Evolutionary conservation across 495 filamentous ascomycete genomes (phyloP).

Genomic region (Cenococcum geophilum): DNA sequence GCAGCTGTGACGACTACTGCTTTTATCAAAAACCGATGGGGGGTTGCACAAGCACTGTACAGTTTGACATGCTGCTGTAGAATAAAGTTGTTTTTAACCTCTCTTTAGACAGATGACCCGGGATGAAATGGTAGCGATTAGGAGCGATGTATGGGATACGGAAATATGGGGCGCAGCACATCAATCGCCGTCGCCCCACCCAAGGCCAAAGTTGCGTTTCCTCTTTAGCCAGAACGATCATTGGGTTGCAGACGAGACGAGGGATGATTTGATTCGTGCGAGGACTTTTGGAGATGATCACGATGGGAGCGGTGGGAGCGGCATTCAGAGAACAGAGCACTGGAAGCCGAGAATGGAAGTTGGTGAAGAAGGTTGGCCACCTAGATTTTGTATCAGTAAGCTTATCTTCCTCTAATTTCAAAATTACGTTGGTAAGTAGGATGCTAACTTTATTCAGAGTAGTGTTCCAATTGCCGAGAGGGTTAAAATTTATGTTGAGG

Average conservation of each 20-base stretch:
- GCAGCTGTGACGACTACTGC: conserved; percentile 16
- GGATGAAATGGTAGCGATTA: conserved; percentile 74
- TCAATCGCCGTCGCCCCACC: conserved; percentile 10
- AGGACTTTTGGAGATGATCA: conserved; percentile 35
- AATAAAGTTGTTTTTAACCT: not conserved
- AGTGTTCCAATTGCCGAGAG: conserved; percentile 46
- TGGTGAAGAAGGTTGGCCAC: conserved; percentile 65
- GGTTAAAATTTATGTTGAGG: conserved; percentile 54
- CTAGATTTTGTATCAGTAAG: conserved; percentile 77
- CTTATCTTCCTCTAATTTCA: conserved; percentile 2
- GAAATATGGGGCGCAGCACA: conserved; percentile 67
- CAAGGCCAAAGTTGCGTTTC: conserved; percentile 58
- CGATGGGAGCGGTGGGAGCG: conserved; percentile 8
- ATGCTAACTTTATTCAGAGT: conserved; percentile 4
- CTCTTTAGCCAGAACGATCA: conserved; percentile 72
- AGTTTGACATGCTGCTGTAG: not conserved
- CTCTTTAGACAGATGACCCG: conserved; percentile 53
- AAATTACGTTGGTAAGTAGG: not conserved
- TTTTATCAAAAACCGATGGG: conserved; percentile 18
- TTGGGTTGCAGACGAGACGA: conserved; percentile 72
- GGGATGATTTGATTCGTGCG: conserved; percentile 64
- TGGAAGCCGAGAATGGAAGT: conserved; percentile 63
- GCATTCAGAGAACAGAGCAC: conserved; percentile 27
- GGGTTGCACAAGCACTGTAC: conserved; percentile 2
- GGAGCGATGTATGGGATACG: conserved; percentile 67